Evolutionary conservation across 352 stramenopile genomes (phyloP), one percentile per base, ranked within the genome.

Genomic region (Phytophthora tentaculata): DNA sequence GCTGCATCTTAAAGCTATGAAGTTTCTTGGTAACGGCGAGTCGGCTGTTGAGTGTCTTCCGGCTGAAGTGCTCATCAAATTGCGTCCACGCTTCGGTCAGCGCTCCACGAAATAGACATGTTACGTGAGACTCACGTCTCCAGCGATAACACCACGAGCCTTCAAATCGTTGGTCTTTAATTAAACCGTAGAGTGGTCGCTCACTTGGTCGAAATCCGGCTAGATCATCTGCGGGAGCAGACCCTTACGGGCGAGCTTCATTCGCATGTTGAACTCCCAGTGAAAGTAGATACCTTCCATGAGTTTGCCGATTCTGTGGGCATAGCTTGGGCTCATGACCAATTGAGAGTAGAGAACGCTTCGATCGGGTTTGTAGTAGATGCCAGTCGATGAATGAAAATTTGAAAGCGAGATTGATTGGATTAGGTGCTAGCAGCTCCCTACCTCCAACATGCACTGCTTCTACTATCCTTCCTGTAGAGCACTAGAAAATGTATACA

Each of bases 1-100:
- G 74, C n/a, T 48, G 14, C 41, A 23, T 22, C 41, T 48, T 48
- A 16, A 48, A 48, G 37, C 37, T 44, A 10, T 44, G 37, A 5
- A 17, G 7, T 10, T 44, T 44, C 37, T 44, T 44, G 16, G 41
- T 48, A 32, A 32, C 28, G 28, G 9, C 5, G 9, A 32, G 28
- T 8, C 28, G 28, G 28, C 9, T 32, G 5, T 32, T 32, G 28
- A 32, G 28, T 5, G 28, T 32, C 28, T 32, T 32, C 9, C 28
- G 5, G 5, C 9, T 32, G 28, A 32, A 32, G 9, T 32, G 28
- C 28, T 32, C 28, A 5, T 32, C 28, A 9, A 32, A 8, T 8
- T 9, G 9, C 5, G 28, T 32, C 28, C 28, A 32, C 28, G 28
- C 28, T 9, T 32, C 28, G 28, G 28, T 32, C 28, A 32, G 28